These are phyloP conservation scores for Schizosaccharomyces osmophilus DNA, from an alignment of 805 yeast species.

Conservation along the genomic window DNA sequence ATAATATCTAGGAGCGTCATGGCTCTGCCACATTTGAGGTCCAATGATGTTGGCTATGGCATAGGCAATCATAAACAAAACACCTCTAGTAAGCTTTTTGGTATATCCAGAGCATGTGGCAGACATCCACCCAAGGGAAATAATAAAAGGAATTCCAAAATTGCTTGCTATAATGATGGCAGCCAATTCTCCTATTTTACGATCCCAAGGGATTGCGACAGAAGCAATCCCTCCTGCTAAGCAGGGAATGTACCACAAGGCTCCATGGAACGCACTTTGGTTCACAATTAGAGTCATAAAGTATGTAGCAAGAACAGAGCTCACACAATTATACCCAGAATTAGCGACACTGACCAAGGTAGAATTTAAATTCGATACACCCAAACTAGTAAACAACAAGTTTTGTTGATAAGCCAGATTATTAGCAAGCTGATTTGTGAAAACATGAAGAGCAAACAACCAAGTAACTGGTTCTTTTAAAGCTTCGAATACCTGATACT, in stretches of 20 bases:
- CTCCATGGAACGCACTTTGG: slow-evolving; percentile 14
- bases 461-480: slow-evolving; percentile 26
- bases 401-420: slow-evolving; percentile 29
- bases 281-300: slow-evolving; percentile 13
- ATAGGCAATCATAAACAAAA: slow-evolving; percentile 22
- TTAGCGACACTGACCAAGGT: slow-evolving; percentile 5
- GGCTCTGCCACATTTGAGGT: slow-evolving; percentile 24
- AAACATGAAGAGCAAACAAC: slow-evolving; percentile 11
- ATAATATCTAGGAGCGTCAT: slow-evolving; percentile 22
- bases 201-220: slow-evolving; percentile 18
- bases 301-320: slow-evolving; percentile 15
- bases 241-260: slow-evolving; percentile 15
- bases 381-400: slow-evolving; percentile 20
- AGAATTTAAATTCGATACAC: slow-evolving; percentile 4
- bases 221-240: slow-evolving; percentile 21
- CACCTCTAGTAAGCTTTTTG: slow-evolving; percentile 24
- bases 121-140: slow-evolving; percentile 9
- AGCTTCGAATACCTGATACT: slow-evolving; percentile 28
- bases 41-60: slow-evolving; percentile 29
- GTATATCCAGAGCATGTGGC: slow-evolving; percentile 30
- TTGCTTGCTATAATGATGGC: slow-evolving; percentile 20
- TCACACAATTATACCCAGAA: slow-evolving; percentile 2
- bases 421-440: slow-evolving; percentile 22
- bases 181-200: slow-evolving; percentile 20
- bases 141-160: slow-evolving; percentile 12